Evolutionary conservation across 2,329 filamentous ascomycete species (phyloP), one percentile per base, ranked within the genome.

Genomic region (Microcera coccophila): DNA sequence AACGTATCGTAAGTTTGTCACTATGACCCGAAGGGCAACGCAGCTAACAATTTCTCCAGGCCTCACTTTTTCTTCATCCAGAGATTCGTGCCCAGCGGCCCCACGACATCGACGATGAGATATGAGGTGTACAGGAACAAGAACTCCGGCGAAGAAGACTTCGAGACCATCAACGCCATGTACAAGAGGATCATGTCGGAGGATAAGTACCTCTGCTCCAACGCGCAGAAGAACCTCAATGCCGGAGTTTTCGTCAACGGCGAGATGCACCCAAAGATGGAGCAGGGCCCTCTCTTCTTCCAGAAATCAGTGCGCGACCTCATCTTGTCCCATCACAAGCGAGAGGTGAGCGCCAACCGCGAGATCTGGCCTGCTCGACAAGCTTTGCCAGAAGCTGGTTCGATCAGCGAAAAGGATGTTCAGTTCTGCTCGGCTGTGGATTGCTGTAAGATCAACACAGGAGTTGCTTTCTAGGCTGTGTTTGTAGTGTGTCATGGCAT

Each of bases 11-110:
- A 62, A 69, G 72, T 63, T 12, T 10, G 36, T 24, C 24, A n/a
- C 29, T 15, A 20, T 14, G 3, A 11, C 2, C 9, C n/a, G 5
- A 16, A 5, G 2, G 2, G 19, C 8, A 20, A 7, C 7, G 8
- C 3, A 11, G 20, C 50, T 48, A 36, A 50, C 31, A 20, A n/a
- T 9, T 5, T 17, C 2, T 15, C 1, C 8, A 76, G 74, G 12
- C 72, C 76, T n/a, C 69, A 82, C 62, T 82, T 82, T 62, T 76
- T 84, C 63, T 79, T 81, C 67, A 74, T 82, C 41, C 78, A 82
- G 57, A 70, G 78, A 44, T 82, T 82, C 61, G 68, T 83, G 11
- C 81, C 81, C 11, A 71, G 65, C 36, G 66, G 69, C 2, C 67
- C 79, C 0, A 68, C 63, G 26, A 71, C 63, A 32, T 75, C 74